Base-by-base conservation (phyloP, 345 rosid species). In the Pseudoturritis turrita region DNA sequence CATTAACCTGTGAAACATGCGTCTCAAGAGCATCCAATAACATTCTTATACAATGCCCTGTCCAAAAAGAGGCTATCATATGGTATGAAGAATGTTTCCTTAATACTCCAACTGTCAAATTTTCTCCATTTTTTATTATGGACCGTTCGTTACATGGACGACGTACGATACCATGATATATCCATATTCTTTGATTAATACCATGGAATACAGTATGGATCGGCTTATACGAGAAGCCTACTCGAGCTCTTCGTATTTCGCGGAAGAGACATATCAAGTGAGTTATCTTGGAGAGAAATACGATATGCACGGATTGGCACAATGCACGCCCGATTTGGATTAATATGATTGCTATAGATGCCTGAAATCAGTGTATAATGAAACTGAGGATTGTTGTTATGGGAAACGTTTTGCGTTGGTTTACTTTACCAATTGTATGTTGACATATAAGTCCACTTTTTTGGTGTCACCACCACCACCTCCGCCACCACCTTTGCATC, bases 291-390 rank as follows among this genome's bases (percentile, higher is more conserved):
- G 44, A 41, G 73, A 68, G 28, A 65, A 9, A 14, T 68, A 56
- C 7, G 25, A 68, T 31, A 45, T 68, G 18, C 28, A 68, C 17
- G 64, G 65, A 2, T 44, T 68, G 52, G 67, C 44, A 9, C 67
- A 68, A 2, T 68, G 73, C 45, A 68, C 73, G 3, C 73, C 73
- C 12, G 55, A 44, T 69, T 9, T 69, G 2, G 15, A 29, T 69
- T 55, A 31, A 8, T 69, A 69, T 11, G 65, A 44, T 57, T 56
- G 73, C 46, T 55, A 44, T 44, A 69, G 73, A 43, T 69, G 65
- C 25, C 45, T 69, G 54, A 69, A 45, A 55, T 19, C 36, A 4
- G 65, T 36, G 1, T 69, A 69, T 45, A 69, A 69, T 22, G 65
- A 56, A 53, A 68, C 73, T 4, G 8, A 68, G 0, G 23, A 29